Evolutionary conservation across 2,329 filamentous ascomycete species (phyloP).

Genomic region (Calonectria pseudoturangicola): DNA sequence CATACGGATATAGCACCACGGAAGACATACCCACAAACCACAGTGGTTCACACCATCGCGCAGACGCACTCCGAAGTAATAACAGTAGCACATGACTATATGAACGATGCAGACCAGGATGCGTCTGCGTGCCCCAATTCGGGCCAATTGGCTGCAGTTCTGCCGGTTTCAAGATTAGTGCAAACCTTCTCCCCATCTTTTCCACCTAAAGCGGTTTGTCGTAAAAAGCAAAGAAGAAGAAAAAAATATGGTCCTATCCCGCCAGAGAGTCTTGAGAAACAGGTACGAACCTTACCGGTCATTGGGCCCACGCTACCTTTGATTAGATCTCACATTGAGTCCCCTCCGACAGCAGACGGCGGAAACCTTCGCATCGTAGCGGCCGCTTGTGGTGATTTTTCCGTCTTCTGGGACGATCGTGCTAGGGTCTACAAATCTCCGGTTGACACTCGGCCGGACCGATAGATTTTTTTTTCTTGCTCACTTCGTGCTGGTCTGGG

Average conservation of each 20-base stretch:
- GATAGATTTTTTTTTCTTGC: slow-evolving; percentile 5
- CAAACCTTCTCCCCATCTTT: slow-evolving; percentile 25
- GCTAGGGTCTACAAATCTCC: slow-evolving; percentile 15
- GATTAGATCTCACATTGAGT: slow-evolving; percentile 21
- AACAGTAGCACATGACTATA: neutral
- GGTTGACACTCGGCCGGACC: slow-evolving; percentile 18
- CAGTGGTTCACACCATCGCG: neutral
- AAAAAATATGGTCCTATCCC: slow-evolving; percentile 8
- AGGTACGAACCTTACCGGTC: slow-evolving; percentile 18
- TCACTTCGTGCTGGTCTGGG: neutral
- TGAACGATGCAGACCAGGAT: neutral
- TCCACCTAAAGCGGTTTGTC: slow-evolving; percentile 16
- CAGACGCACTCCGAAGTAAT: neutral
- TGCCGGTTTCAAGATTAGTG: slow-evolving; percentile 22
- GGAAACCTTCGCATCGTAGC: slow-evolving; percentile 23
- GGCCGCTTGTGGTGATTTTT: slow-evolving; percentile 22
- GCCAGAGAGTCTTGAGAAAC: slow-evolving; percentile 1
- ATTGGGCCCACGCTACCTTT: slow-evolving; percentile 19
- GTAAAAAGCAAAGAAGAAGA: slow-evolving; percentile 1
- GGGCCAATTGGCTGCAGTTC: slow-evolving; percentile 13
- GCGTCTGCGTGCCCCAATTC: neutral
- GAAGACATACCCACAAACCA: neutral
- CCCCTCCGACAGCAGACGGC: neutral
- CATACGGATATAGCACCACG: slow-evolving; percentile 11
- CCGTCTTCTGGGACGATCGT: slow-evolving; percentile 8